phyloP scores from a whole-genome alignment of 108 stramenopile genomes.

The Cyclotella baltica region DNA sequence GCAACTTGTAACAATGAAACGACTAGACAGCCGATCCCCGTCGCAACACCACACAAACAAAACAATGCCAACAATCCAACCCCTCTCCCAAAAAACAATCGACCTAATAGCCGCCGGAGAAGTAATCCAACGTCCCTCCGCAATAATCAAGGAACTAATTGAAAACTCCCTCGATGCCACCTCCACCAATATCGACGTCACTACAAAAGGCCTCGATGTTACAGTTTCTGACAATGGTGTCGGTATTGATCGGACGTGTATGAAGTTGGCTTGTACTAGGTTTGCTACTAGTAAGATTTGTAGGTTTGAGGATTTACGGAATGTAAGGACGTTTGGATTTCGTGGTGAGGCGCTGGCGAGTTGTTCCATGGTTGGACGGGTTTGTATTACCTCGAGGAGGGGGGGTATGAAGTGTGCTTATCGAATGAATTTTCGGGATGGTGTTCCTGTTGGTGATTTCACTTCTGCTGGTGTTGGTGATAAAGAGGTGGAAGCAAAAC shows the following conservation, averaged over 20 bases:
- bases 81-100: conserved; percentile 87
- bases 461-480: not conserved
- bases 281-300: conserved; percentile 96
- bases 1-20: too few species aligned
- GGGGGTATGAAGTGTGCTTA: conserved; percentile 63
- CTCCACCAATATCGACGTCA: conserved; percentile 45
- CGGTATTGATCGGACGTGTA: conserved; percentile 73
- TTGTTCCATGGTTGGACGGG: conserved; percentile 74
- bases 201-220: conserved; percentile 18
- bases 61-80: conserved; percentile 45
- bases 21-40: too few species aligned
- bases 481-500: conserved; percentile 58
- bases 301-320: conserved; percentile 84
- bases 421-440: conserved; percentile 83
- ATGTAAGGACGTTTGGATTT: conserved; percentile 94
- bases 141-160: conserved; percentile 96
- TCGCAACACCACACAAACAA: conserved; percentile 1
- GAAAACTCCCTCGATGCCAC: conserved; percentile 97
- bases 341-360: conserved; percentile 95
- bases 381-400: conserved; percentile 58
- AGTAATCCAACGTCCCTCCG: conserved; percentile 96
- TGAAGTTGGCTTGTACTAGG: conserved; percentile 90
- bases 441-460: conserved; percentile 32
- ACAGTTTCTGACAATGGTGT: conserved; percentile 77
- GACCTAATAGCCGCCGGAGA: conserved; percentile 99